Evolutionary conservation across 2,329 filamentous ascomycete species (phyloP).

Genomic region (Conoideocrella luteorostrata): DNA sequence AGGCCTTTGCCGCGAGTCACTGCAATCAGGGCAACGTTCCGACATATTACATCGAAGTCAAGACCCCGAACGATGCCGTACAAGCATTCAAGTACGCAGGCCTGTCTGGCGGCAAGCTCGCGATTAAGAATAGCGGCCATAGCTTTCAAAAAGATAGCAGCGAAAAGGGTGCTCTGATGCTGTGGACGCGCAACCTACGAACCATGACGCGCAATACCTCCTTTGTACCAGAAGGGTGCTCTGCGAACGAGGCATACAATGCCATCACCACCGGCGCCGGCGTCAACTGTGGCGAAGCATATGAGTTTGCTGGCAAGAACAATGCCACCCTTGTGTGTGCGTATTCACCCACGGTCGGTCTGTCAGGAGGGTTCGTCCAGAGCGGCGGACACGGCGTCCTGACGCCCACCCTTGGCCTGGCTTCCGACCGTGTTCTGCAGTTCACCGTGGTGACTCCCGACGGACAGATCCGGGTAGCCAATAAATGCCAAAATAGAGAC

Average conservation of each 20-base stretch:
- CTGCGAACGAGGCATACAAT: neutral
- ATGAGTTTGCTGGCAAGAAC: slow-evolving; percentile 6
- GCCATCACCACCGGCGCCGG: slow-evolving; percentile 7
- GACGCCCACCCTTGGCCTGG: slow-evolving; percentile 33
- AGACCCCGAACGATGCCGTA: slow-evolving; percentile 8
- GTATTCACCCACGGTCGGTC: slow-evolving; percentile 16
- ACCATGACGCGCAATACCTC: neutral
- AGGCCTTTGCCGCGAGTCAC: slow-evolving; percentile 1
- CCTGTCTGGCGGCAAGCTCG: neutral
- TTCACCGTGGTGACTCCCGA: slow-evolving; percentile 35
- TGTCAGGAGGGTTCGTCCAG: slow-evolving; percentile 21
- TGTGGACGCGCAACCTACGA: slow-evolving; percentile 8
- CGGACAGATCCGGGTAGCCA: slow-evolving; percentile 34
- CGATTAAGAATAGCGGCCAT: slow-evolving; percentile 11
- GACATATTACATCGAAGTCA: slow-evolving; percentile 9
- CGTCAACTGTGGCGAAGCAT: slow-evolving; percentile 10
- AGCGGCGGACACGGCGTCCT: slow-evolving; percentile 45
- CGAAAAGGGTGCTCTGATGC: slow-evolving; percentile 5
- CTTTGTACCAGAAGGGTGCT: slow-evolving; percentile 7
- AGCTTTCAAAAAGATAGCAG: slow-evolving; percentile 7
- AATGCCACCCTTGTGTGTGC: slow-evolving; percentile 7
- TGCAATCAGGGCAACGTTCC: slow-evolving; percentile 13
- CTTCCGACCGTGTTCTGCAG: slow-evolving; percentile 27
- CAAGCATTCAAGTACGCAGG: slow-evolving; percentile 9
- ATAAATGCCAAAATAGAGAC: slow-evolving; percentile 33